Conservation (phyloP, 1,284 basidiomycete species). For the Calocybe gambosa region DNA sequence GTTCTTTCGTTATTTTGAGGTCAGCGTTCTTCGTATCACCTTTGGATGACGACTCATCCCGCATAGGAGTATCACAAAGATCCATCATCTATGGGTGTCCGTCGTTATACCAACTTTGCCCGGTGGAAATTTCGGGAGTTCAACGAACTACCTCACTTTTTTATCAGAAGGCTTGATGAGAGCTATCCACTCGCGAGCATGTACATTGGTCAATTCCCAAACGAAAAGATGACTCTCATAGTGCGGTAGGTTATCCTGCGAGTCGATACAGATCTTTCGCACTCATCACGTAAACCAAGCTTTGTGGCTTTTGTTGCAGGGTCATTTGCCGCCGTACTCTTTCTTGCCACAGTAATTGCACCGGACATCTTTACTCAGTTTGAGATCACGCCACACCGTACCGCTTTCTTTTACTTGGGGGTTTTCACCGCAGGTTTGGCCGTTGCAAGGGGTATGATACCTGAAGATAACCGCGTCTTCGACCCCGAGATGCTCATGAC, state of each 20-base stretch:
- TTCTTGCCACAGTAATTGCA: constrained; percentile 87
- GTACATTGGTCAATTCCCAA: constrained; percentile 97
- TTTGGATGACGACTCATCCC: background rate
- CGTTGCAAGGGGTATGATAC: constrained; percentile 90
- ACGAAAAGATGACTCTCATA: constrained; percentile 84
- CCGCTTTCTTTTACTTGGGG: constrained; percentile 89
- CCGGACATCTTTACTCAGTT: constrained; percentile 91
- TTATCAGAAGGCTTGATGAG: constrained; percentile 79
- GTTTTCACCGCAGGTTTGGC: constrained; percentile 87
- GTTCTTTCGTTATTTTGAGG: constrained; percentile 99
- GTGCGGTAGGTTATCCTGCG: constrained; percentile 59
- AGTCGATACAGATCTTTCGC: background rate
- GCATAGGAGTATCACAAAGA: constrained; percentile 95
- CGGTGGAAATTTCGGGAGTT: constrained; percentile 99
- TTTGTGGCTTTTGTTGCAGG: constrained; percentile 96
- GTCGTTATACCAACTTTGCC: constrained; percentile 91
- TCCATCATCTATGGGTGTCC: constrained; percentile 87
- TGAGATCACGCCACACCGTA: constrained; percentile 90
- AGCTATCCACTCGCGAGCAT: constrained; percentile 88
- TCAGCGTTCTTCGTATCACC: constrained; percentile 27
- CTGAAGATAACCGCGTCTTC: constrained; percentile 89
- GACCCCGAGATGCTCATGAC: constrained; percentile 91
- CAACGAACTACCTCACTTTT: constrained; percentile 95
- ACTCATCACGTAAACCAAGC: constrained; percentile 31
- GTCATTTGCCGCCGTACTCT: constrained; percentile 91